phyloP scores from a whole-genome alignment of 352 stramenopile genomes.

The Phytophthora nicotianae region DNA sequence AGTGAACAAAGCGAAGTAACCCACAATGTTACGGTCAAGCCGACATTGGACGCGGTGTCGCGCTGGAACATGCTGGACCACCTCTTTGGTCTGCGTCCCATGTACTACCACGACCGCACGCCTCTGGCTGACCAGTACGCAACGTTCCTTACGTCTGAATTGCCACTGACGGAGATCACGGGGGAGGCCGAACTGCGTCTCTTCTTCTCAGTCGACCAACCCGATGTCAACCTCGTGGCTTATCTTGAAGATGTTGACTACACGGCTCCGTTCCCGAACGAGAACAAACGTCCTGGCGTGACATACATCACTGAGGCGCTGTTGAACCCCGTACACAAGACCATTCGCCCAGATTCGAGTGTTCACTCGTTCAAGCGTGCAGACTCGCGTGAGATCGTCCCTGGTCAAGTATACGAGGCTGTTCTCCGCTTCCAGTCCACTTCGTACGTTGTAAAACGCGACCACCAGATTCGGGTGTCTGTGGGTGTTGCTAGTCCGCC shows the following conservation, averaged over 20 bases:
- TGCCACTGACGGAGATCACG: slow-evolving; percentile 70
- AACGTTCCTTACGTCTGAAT: slow-evolving; percentile 66
- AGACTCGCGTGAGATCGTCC: slow-evolving; percentile 62
- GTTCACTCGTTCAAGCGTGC: slow-evolving; percentile 73
- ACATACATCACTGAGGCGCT: slow-evolving; percentile 86
- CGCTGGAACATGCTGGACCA: slow-evolving; percentile 79
- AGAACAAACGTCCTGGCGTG: slow-evolving; percentile 76
- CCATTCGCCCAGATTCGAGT: slow-evolving; percentile 58
- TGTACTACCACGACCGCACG: slow-evolving; percentile 81
- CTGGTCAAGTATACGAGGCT: slow-evolving; percentile 76
- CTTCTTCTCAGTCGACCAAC: slow-evolving; percentile 81
- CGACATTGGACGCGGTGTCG: slow-evolving; percentile 55
- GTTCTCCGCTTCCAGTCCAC: slow-evolving; percentile 78
- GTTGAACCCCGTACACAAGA: slow-evolving; percentile 73
- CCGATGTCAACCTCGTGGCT: slow-evolving; percentile 68
- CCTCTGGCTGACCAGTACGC: slow-evolving; percentile 52
- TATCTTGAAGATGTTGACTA: slow-evolving; percentile 85
- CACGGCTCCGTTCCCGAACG: slow-evolving; percentile 71
- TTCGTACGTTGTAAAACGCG: slow-evolving; percentile 78
- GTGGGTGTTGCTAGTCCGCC: slow-evolving; percentile 62
- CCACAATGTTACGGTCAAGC: slow-evolving; percentile 47
- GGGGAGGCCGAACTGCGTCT: slow-evolving; percentile 74
- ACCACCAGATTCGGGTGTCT: slow-evolving; percentile 78
- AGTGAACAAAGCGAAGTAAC: slow-evolving; percentile 38
- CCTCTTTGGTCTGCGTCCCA: slow-evolving; percentile 72